Evolutionary conservation across 1,284 basidiomycete species (phyloP).

Genomic region (Pseudozyma thailandica): DNA sequence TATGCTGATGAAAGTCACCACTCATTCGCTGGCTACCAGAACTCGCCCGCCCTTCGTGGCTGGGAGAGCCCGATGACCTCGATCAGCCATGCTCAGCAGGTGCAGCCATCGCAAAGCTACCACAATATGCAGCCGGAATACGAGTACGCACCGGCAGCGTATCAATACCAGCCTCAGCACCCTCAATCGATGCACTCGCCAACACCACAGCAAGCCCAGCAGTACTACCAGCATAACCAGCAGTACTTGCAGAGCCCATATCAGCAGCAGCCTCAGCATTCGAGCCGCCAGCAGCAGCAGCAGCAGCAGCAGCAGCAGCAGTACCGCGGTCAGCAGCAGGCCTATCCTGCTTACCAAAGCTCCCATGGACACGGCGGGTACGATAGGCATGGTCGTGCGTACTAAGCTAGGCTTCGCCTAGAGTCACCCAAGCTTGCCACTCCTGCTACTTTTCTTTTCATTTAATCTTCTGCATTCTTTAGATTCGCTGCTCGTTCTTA

Average conservation of each 20-base stretch:
- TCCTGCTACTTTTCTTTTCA: not conserved
- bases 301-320: slow-evolving; percentile 17
- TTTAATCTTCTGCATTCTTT: slow-evolving; percentile 1
- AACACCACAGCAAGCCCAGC: slow-evolving; percentile 14
- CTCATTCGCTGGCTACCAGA: slow-evolving; percentile 30
- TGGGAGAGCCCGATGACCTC: slow-evolving; percentile 42
- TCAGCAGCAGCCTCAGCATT: too few species aligned
- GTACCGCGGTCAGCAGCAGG: too few species aligned
- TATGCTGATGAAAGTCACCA: slow-evolving; percentile 13
- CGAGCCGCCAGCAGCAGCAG: too few species aligned
- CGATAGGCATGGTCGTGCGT: slow-evolving; percentile 17
- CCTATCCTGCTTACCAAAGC: not conserved
- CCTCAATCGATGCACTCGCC: slow-evolving; percentile 9
- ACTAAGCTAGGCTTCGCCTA: slow-evolving; percentile 3
- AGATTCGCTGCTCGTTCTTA: slow-evolving; percentile 1
- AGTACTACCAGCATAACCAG: slow-evolving; percentile 18
- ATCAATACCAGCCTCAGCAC: slow-evolving; percentile 6
- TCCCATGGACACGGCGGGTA: slow-evolving; percentile 4
- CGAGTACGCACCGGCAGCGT: slow-evolving; percentile 9
- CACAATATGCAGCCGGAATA: slow-evolving; percentile 16
- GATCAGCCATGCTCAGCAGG: slow-evolving; percentile 30
- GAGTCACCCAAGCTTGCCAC: not conserved
- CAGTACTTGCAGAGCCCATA: slow-evolving; percentile 32
- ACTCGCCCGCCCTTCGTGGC: slow-evolving; percentile 23
- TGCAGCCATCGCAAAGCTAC: slow-evolving; percentile 21